Evolutionary conservation across 176 grass and related monocot species (phyloP), one percentile per base, ranked within the genome.

Genomic region (Dendrocalamus sinicus): DNA sequence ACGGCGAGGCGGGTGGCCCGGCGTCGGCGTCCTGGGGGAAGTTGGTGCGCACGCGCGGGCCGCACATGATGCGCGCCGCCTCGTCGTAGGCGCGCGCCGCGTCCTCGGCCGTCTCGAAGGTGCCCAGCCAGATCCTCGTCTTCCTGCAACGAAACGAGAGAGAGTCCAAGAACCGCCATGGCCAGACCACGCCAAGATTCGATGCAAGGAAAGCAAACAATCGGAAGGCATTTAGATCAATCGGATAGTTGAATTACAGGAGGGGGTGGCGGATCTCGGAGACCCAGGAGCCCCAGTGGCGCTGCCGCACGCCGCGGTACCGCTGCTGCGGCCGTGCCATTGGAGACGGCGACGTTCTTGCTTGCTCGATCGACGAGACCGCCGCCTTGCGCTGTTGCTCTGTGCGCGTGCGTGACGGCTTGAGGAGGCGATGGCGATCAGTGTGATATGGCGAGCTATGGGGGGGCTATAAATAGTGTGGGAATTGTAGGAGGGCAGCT

Each of bases 251-350:
- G 16, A 24, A n/a, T 35, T 87, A 98, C 95, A 99, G 90, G 78
- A 99, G 97, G 1, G 97, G 97, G 71, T 99, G 97, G 72, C 97
- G 92, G 54, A 99, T 99, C 84, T 99, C 97, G n/a, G 97, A 99
- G 75, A 99, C 97, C 97, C 97, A 99, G 84, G 97, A 99, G 11
- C 97, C 97, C 97, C 97, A 99, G 54, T 99, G 94, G 79, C 97
- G 97, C 67, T 99, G 97, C 59, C 97, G 84, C 14, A 96, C 94
- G 17, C 94, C 94, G 23, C 91, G 94, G n/a, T 93, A 96, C 53
- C 94, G 86, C 19, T 96, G 94, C 78, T 93, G 91, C 35, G 87
- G 80, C 76, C 90, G 85, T 3, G 87, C 89, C 94, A 96, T 96
- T 76, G 59, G 0, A n/a, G 64, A 9, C 51, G 63, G 19, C 7